These are phyloP conservation scores for Ophiostoma sp. DNA, from an alignment of 2,329 filamentous ascomycete species.

Conservation along the genomic window DNA sequence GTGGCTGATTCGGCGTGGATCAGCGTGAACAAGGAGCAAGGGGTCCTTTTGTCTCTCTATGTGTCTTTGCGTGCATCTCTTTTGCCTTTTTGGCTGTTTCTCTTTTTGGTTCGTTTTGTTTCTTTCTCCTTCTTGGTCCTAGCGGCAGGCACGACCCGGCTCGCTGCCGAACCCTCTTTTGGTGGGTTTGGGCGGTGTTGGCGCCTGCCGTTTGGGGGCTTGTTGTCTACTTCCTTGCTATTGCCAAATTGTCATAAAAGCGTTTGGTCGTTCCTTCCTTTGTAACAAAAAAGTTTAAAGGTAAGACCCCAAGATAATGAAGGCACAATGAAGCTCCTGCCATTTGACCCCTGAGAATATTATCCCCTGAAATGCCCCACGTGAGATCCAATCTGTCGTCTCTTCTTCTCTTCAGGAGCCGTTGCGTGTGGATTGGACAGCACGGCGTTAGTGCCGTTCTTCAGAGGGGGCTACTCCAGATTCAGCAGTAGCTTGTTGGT, in stretches of 20 bases:
- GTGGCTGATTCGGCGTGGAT: constrained; percentile 2
- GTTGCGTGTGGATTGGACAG: not conserved
- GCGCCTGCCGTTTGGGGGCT: not conserved
- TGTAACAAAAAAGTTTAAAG: too few relatives aligned
- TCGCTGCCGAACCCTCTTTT: not conserved
- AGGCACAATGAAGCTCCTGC: not conserved
- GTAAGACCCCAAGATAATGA: not conserved
- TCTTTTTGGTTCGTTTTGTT: not conserved
- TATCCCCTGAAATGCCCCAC: not conserved
- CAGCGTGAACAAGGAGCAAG: not conserved
- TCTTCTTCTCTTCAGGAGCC: constrained; percentile 3
- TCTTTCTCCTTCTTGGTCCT: not conserved
- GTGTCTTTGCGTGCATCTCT: not conserved
- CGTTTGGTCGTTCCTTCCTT: not conserved
- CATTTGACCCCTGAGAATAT: not conserved
- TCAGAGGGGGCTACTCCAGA: constrained; percentile 15
- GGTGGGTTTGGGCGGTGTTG: not conserved
- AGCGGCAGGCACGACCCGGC: constrained; percentile 20
- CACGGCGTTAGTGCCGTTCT: constrained; percentile 2
- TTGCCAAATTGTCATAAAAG: not conserved
- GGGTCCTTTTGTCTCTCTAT: not conserved
- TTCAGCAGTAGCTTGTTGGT: not conserved
- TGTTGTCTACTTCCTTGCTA: not conserved
- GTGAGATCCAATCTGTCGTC: not conserved
- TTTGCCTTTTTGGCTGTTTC: not conserved